These are phyloP conservation scores for Blepharisma japonicum DNA, from an alignment of 73 alveolate genomes.

Conservation along the genomic window DNA sequence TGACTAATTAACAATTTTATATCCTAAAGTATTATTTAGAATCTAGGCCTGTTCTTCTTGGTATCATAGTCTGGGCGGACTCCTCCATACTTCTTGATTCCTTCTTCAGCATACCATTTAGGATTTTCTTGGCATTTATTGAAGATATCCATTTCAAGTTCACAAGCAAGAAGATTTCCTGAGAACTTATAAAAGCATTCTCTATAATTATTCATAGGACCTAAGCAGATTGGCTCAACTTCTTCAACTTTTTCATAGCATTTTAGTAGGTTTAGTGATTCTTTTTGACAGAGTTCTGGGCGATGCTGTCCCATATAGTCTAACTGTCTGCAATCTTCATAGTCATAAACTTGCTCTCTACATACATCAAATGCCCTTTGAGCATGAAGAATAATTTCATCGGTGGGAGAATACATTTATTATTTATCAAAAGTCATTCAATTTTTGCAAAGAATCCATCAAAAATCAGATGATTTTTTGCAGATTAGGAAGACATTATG, in stretches of 20 bases:
- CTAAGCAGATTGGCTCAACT: constrained; percentile 33
- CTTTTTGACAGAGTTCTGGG: not conserved
- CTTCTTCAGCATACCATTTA: constrained; percentile 25
- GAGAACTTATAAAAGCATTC: constrained; percentile 24
- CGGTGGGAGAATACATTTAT: constrained; percentile 31
- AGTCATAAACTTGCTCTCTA: constrained; percentile 30
- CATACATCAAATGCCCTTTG: constrained; percentile 31
- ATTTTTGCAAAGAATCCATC: too few relatives aligned
- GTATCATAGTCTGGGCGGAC: too few relatives aligned
- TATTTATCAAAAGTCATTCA: too few relatives aligned
- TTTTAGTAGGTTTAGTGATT: constrained; percentile 6
- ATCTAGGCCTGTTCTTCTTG: too few relatives aligned
- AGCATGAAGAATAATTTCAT: constrained; percentile 26
- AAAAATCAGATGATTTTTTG: too few relatives aligned
- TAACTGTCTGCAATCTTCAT: constrained; percentile 27
- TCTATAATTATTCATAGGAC: constrained; percentile 19
- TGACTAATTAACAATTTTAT: too few relatives aligned
- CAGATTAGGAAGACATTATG: too few relatives aligned
- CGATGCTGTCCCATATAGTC: not conserved
- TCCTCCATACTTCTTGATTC: too few relatives aligned
- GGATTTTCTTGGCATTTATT: constrained; percentile 28
- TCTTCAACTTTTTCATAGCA: constrained; percentile 30
- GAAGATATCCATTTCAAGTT: not conserved
- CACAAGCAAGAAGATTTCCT: constrained; percentile 23
- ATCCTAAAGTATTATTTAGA: too few relatives aligned